phyloP scores from a whole-genome alignment of 192 early-diverging fungal species.

The Entomortierella parvispora region DNA sequence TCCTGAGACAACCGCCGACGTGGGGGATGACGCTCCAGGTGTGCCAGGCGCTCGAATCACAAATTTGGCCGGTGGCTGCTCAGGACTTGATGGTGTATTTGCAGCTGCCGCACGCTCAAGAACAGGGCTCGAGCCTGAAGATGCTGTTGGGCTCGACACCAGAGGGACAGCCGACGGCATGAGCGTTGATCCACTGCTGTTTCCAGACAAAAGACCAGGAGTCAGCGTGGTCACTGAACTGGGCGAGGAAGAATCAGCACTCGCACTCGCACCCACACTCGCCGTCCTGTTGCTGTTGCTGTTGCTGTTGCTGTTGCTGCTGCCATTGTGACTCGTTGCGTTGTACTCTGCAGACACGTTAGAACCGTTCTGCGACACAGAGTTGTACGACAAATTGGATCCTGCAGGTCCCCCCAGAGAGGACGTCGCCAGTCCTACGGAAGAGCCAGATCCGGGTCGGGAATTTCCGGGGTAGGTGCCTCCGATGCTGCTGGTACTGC shows the following conservation, averaged over 20 bases:
- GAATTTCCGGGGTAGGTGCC: constrained; percentile 28
- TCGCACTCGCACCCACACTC: constrained; percentile 1
- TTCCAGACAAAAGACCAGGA: constrained; percentile 8
- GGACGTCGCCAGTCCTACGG: constrained; percentile 22
- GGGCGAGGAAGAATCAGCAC: constrained; percentile 14
- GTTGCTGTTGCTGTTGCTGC: not conserved
- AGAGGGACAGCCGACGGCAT: not conserved
- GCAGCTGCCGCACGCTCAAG: not conserved
- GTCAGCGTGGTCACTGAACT: constrained; percentile 13
- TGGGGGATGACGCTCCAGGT: too few relatives aligned
- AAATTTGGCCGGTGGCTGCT: not conserved
- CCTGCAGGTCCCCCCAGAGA: constrained; percentile 36
- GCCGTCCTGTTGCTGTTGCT: not conserved
- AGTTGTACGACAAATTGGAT: constrained; percentile 4
- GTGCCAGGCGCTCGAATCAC: too few relatives aligned
- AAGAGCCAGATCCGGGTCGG: constrained; percentile 43
- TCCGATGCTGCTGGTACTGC: constrained; percentile 48
- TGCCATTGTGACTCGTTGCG: not conserved
- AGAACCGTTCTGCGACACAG: not conserved
- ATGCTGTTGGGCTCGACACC: not conserved
- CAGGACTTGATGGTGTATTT: not conserved
- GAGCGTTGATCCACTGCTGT: constrained; percentile 4
- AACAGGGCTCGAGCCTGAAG: not conserved
- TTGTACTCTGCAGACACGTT: constrained; percentile 11
- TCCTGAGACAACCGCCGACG: not conserved